Percentiles rank a stretch among this genome's conserved stretches.
Evolutionary conservation across 2,329 filamentous ascomycete genomes (phyloP).

Genomic region (Lojkania enalia): DNA sequence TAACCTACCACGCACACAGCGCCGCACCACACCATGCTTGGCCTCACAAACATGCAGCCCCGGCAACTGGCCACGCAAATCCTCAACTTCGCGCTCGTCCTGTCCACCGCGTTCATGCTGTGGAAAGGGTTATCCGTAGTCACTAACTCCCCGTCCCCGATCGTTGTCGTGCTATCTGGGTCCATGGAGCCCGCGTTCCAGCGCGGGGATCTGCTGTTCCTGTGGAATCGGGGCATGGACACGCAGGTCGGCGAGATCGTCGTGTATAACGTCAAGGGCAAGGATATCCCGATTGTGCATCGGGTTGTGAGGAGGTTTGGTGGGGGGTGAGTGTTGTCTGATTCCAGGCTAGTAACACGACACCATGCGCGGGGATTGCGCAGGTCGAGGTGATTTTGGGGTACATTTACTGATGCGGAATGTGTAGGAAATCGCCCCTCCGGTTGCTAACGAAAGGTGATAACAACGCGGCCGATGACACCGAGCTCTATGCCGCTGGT

Average conservation of each 20-base stretch:
- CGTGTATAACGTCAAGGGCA: constrained; percentile 83
- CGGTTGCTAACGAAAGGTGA: constrained; percentile 94
- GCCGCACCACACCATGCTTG: constrained; percentile 35
- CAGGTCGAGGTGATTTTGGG: background rate
- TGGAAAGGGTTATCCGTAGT: constrained; percentile 82
- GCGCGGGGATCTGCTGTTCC: constrained; percentile 72
- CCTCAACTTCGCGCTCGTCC: constrained; percentile 87
- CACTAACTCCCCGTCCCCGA: constrained; percentile 67
- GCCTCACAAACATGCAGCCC: constrained; percentile 67
- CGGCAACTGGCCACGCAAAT: constrained; percentile 80
- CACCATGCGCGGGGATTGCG: background rate
- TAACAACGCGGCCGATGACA: constrained; percentile 93
- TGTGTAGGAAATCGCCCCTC: constrained; percentile 50
- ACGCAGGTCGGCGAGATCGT: constrained; percentile 73
- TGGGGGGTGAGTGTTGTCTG: constrained; percentile 52
- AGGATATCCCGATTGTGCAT: constrained; percentile 98
- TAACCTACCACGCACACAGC: background rate
- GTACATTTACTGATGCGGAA: constrained; percentile 1
- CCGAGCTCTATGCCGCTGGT: constrained; percentile 81
- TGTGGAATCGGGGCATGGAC: constrained; percentile 71
- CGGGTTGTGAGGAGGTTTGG: constrained; percentile 76
- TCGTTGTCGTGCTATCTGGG: constrained; percentile 83
- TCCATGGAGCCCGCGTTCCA: constrained; percentile 84
- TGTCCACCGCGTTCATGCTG: constrained; percentile 92
- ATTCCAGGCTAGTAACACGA: background rate